Percentiles rank a stretch among this genome's conserved stretches.
Evolutionary conservation across 1,284 basidiomycete species (phyloP).

Genomic region (Pterulicium gracile): DNA sequence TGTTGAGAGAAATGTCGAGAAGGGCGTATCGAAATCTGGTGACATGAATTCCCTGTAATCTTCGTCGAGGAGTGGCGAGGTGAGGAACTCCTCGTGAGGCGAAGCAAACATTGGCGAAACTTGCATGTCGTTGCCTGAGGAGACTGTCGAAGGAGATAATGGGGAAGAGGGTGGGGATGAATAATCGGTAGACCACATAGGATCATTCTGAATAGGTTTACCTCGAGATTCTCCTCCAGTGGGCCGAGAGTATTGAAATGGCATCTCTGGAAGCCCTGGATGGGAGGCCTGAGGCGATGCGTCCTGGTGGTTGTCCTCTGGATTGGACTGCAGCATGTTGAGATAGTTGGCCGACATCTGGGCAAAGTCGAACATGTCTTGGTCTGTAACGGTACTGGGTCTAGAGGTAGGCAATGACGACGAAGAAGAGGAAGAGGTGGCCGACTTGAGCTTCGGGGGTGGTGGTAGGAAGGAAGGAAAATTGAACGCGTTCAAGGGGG

Average conservation of each 20-base stretch:
- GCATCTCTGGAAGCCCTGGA: background rate
- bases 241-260: background rate
- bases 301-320: background rate
- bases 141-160: background rate
- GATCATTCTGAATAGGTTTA: background rate
- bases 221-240: background rate
- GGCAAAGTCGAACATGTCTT: background rate
- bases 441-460: background rate
- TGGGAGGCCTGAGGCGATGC: background rate
- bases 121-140: background rate
- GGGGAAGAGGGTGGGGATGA: slow-evolving; percentile 1
- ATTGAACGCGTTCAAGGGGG: background rate
- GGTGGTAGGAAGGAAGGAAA: slow-evolving; percentile 1
- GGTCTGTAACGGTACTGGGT: background rate
- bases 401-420: background rate
- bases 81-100: background rate
- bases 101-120: background rate
- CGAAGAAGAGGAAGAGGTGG: background rate
- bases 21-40: background rate
- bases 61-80: background rate
- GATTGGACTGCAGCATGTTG: background rate
- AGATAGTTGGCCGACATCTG: background rate
- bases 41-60: background rate
- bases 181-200: slow-evolving; percentile 1
- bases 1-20: background rate